A percentile compares a stretch with the other conserved stretches of the same genome.
Evolutionary conservation across 1,284 basidiomycete genomes (phyloP).

Genomic region (Anthracocystis walkeri): DNA sequence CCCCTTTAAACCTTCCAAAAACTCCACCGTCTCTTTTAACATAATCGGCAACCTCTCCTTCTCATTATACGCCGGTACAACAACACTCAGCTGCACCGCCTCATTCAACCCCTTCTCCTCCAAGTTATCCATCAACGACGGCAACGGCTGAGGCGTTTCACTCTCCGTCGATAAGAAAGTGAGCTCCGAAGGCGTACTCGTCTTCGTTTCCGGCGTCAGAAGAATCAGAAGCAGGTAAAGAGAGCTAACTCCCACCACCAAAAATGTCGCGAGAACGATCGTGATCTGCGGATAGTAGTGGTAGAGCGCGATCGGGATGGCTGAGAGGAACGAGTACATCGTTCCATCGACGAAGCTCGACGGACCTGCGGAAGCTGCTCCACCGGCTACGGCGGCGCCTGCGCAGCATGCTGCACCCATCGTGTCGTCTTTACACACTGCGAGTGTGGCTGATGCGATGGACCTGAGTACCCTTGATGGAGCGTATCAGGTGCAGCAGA

Average conservation of each 20-base stretch:
- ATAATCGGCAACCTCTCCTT: slow-evolving; percentile 81
- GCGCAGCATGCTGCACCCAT: slow-evolving; percentile 57
- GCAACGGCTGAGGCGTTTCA: slow-evolving; percentile 16
- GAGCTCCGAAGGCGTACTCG: slow-evolving; percentile 21
- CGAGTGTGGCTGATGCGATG: too few species aligned
- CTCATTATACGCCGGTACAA: slow-evolving; percentile 93
- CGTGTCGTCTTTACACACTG: too few species aligned
- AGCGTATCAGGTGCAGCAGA: too few species aligned
- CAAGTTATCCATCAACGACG: slow-evolving; percentile 16
- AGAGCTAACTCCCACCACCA: slow-evolving; percentile 1
- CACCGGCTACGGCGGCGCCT: slow-evolving; percentile 32
- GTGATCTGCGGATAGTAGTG: slow-evolving; percentile 45
- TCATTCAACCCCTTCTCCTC: slow-evolving; percentile 15
- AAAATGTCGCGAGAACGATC: slow-evolving; percentile 14
- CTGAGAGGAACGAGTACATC: slow-evolving; percentile 31
- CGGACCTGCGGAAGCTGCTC: slow-evolving; percentile 13
- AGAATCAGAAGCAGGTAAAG: slow-evolving; percentile 32
- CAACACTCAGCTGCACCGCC: slow-evolving; percentile 75
- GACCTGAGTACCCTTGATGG: too few species aligned
- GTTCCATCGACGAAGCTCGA: slow-evolving; percentile 34
- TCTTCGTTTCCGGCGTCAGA: slow-evolving; percentile 29
- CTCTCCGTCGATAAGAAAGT: slow-evolving; percentile 15
- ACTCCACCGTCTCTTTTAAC: slow-evolving; percentile 78
- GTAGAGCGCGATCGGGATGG: slow-evolving; percentile 41
- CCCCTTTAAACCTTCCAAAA: slow-evolving; percentile 69